Conservation (phyloP, 148 eudicot species). For the Drosera capensis region DNA sequence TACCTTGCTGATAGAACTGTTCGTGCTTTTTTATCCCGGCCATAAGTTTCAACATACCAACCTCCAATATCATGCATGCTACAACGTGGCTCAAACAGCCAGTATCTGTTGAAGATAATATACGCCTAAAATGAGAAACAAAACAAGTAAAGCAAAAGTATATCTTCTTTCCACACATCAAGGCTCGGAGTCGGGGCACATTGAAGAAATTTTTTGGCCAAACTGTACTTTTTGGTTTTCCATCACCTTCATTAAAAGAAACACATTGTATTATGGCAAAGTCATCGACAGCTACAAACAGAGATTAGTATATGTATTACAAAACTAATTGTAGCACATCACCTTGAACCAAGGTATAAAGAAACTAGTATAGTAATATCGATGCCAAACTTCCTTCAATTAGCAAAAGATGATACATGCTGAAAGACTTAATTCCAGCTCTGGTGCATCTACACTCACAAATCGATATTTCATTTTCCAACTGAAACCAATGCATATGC, state of each 20-base stretch:
- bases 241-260: too few species aligned
- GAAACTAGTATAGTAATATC: background rate
- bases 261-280: too few species aligned
- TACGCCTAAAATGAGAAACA: background rate
- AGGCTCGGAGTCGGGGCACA: background rate
- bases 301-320: too few species aligned
- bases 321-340: too few species aligned
- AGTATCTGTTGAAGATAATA: conserved; percentile 31
- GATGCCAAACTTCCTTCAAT: background rate
- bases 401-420: conserved; percentile 36
- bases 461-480: conserved; percentile 61
- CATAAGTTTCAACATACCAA: conserved; percentile 94
- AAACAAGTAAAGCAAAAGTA: background rate
- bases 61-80: conserved; percentile 91
- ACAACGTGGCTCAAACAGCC: conserved; percentile 99
- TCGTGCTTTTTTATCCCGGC: conserved; percentile 53
- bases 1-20: conserved; percentile 55
- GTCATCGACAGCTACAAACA: too few species aligned
- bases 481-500: conserved; percentile 91
- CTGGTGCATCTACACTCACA: conserved; percentile 91
- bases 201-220: too few species aligned
- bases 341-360: too few species aligned
- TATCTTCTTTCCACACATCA: background rate
- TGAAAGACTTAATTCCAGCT: conserved; percentile 81
- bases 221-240: too few species aligned